Evolutionary conservation across 106 monocot genomes (phyloP).

Genomic region (Apostasia ramifera): DNA sequence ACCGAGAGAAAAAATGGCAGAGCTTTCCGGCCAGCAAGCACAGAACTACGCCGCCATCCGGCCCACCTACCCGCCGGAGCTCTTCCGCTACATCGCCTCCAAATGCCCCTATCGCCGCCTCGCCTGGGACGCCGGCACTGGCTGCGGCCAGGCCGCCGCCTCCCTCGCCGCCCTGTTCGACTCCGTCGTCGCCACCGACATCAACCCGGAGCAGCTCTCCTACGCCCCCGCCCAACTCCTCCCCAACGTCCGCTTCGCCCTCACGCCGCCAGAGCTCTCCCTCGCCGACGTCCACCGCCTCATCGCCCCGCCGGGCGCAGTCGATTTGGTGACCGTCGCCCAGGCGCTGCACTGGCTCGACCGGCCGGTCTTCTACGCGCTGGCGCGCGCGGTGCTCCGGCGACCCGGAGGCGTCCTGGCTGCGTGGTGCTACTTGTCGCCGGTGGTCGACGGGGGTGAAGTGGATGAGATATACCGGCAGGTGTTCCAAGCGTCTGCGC

Average conservation of each 20-base stretch:
- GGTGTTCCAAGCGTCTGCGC: slow-evolving; percentile 22
- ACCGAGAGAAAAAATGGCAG: slow-evolving; percentile 33
- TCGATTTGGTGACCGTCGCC: slow-evolving; percentile 76
- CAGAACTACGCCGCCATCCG: slow-evolving; percentile 42
- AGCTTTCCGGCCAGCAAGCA: slow-evolving; percentile 50
- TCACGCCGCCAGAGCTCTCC: slow-evolving; percentile 28
- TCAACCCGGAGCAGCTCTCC: slow-evolving; percentile 49
- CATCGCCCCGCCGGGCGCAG: slow-evolving; percentile 31
- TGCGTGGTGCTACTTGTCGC: slow-evolving; percentile 59
- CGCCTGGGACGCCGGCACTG: slow-evolving; percentile 92
- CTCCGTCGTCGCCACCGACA: slow-evolving; percentile 56
- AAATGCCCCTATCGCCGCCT: slow-evolving; percentile 40
- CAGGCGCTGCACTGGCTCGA: slow-evolving; percentile 88
- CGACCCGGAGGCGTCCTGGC: slow-evolving; percentile 52
- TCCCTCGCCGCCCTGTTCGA: slow-evolving; percentile 28
- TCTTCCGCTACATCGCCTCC: slow-evolving; percentile 69
- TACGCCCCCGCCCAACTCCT: slow-evolving; percentile 26
- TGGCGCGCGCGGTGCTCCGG: slow-evolving; percentile 30
- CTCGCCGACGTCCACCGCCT: slow-evolving; percentile 15
- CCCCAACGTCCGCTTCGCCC: slow-evolving; percentile 57
- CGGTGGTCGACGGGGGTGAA: not conserved
- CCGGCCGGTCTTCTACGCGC: slow-evolving; percentile 51
- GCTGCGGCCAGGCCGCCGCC: slow-evolving; percentile 69
- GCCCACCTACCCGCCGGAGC: slow-evolving; percentile 60
- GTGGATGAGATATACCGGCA: slow-evolving; percentile 39